Percentiles rank a stretch among this genome's conserved stretches.
These are phyloP conservation scores for Diplodia scrobiculata DNA, from an alignment of 2,329 filamentous ascomycete species.

Conservation along the genomic window DNA sequence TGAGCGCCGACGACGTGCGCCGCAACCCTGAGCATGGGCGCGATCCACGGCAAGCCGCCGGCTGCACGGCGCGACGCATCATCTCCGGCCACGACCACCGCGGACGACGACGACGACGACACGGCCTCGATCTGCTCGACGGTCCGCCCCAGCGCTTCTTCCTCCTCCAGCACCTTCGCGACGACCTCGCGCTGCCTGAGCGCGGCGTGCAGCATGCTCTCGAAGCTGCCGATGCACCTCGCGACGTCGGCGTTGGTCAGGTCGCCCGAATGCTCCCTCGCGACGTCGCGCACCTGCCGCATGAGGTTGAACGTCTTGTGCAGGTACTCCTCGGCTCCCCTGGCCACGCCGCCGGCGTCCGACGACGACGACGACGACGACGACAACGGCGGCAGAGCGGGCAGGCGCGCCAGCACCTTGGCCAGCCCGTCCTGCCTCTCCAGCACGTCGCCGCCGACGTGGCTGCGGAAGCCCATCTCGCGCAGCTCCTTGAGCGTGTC, in stretches of 20 bases:
- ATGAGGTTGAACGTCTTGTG: conserved; percentile 77
- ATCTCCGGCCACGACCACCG: conserved; percentile 24
- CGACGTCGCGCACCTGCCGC: conserved; percentile 65
- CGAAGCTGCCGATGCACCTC: conserved; percentile 80
- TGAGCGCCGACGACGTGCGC: conserved; percentile 67
- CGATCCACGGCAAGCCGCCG: conserved; percentile 60
- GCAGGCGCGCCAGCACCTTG: conserved; percentile 64
- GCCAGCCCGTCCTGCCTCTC: conserved; percentile 72
- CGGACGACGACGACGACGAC: conserved; percentile 30
- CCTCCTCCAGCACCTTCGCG: conserved; percentile 44
- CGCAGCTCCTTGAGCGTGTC: conserved; percentile 82
- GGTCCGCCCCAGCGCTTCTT: conserved; percentile 46
- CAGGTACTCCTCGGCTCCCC: conserved; percentile 69
- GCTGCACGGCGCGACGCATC: conserved; percentile 29
- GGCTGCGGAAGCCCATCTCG: conserved; percentile 86
- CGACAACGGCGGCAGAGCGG: conserved; percentile 41
- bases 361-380: no score
- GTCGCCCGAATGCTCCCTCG: conserved; percentile 78
- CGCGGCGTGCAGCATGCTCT: conserved; percentile 73
- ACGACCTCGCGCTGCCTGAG: conserved; percentile 62
- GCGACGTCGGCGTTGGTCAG: conserved; percentile 77
- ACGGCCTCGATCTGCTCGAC: conserved; percentile 43
- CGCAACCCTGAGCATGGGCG: conserved; percentile 66
- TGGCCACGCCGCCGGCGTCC: conserved; percentile 7
- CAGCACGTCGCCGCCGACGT: conserved; percentile 73